Evolutionary conservation across 495 filamentous ascomycete genomes (phyloP), one percentile per base, ranked within the genome.

Genomic region (Parathielavia appendiculata): DNA sequence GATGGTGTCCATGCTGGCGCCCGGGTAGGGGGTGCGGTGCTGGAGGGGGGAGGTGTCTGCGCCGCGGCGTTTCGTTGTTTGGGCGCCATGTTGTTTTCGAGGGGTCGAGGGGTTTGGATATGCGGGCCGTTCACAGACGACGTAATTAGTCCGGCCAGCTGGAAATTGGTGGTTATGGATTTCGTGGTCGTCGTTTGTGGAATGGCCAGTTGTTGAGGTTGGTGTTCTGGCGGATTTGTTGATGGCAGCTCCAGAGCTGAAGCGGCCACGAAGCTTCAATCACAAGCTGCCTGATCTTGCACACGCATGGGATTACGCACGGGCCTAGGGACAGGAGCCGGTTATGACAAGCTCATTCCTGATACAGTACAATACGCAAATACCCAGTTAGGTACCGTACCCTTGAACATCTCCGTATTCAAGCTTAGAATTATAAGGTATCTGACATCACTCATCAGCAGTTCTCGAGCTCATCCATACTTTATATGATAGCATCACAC

Each of bases 221-320:
- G 49, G 47, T 44, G 41, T 20, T 9, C 48, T 30, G 34, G 60
- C 43, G 51, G 36, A 23, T 45, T 23, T 17, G 38, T 13, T 44
- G 44, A 44, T 47, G 39, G 54, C 12, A 59, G 54, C 40, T 52
- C 44, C 38, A 40, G 26, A 40, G 54, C 58, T 62, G 59, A 66
- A 67, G 61, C 64, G 68, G 68, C 63, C 69, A 72, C 69, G 69
- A 58, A 72, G 69, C 68, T 72, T 66, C 61, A 69, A 65, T 57
- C 40, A 52, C 56, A 56, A 56, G 60, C 60, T 63, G 60, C 51
- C 36, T 40, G 44, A 50, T 39, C 45, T 45, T 48, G 47, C 56
- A 46, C 47, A n/a, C 2, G 43, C 40, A 26, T 22, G 34, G 35
- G 23, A 17, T 5, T 26, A 17, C 26, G 51, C 51, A 57, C 54